Percentiles rank a stretch among this genome's conserved stretches.
phyloP scores from a whole-genome alignment of 169 alveolate genomes.

The Prorocentrum cordatum region DNA sequence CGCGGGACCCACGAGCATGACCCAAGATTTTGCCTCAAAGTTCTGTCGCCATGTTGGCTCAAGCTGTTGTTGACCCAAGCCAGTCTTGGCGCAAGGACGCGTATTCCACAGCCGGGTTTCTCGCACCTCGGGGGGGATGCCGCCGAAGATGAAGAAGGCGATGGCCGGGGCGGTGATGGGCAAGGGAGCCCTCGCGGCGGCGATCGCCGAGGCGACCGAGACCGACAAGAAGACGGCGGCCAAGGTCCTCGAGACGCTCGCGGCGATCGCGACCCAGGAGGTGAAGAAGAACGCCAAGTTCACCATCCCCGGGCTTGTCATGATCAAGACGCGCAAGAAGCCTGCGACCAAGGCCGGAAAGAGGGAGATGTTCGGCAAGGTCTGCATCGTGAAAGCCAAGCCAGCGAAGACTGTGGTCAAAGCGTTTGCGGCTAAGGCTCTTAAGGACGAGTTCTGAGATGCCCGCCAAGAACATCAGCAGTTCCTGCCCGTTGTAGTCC shows the following conservation, averaged over 20 bases:
- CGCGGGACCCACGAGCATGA: too few relatives aligned
- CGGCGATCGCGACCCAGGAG: conserved; percentile 3
- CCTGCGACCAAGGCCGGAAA: background rate
- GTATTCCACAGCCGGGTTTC: too few relatives aligned
- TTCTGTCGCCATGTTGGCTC: too few relatives aligned
- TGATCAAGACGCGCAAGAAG: conserved; percentile 21
- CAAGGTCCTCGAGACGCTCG: background rate
- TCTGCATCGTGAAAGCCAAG: background rate
- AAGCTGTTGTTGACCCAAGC: too few relatives aligned
- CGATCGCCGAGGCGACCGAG: background rate
- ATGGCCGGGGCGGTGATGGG: background rate
- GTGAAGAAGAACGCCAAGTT: conserved; percentile 23
- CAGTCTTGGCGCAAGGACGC: too few relatives aligned
- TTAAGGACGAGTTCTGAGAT: background rate
- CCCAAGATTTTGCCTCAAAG: too few relatives aligned
- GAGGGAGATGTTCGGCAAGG: background rate
- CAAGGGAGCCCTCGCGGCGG: conserved; percentile 4
- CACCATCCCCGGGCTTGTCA: conserved; percentile 1
- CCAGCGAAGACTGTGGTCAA: conserved; percentile 40
- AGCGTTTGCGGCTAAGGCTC: conserved; percentile 1
- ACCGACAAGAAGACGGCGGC: background rate
- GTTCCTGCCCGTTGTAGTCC: too few relatives aligned
- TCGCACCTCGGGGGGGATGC: too few relatives aligned
- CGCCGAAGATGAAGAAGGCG: background rate
- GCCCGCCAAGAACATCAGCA: too few relatives aligned